Base-by-base conservation (phyloP, 208 protist species). In the Trypanosoma cruzi region DNA sequence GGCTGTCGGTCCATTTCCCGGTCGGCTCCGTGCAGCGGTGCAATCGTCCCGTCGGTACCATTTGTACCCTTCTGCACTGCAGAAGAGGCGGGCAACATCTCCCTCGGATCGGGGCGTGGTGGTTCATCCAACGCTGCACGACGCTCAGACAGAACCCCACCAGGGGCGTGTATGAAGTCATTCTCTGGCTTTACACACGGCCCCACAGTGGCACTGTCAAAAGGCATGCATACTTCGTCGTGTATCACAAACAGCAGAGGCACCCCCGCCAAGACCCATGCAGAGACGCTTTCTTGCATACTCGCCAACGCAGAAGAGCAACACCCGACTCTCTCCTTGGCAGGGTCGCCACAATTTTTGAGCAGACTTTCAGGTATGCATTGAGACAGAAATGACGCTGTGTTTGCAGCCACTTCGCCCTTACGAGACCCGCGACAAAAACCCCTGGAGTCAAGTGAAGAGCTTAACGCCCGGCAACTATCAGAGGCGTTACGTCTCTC, bases 201-300 rank as follows among this genome's bases (percentile, higher is more conserved):
- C 1, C 8, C n/a, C 8, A 54, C 16, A 8, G 24, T 13, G 7
- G 22, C 1, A 20, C 49, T 28, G 49, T 26, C 22, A 44, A 44
- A 16, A 44, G 40, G 40, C 16, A 52, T 52, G 22, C 40, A 5
- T 4, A 57, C 18, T 22, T 62, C 58, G 16, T 36, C 57, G n/a
- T 71, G 64, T 48, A 77, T 62, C 0, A 61, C 6, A 61, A 62
- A 77, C 20, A 77, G 32, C 16, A 77, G 44, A 37, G 71, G 71
- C n/a, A 71, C 64, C 42, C 37, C 26, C 20, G 36, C 40, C 36
- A 8, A 61, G 34, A 55, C 26, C 63, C 54, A 77, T 31, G 42
- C 8, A n/a, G 14, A 16, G 1, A 24, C 52, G 54, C 57, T 44
- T 22, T 32, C 44, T 44, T 53, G 20, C 0, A 29, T 34, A 40